Conservation (phyloP, 257 asterid species). For the Knoxia roxburghii region DNA sequence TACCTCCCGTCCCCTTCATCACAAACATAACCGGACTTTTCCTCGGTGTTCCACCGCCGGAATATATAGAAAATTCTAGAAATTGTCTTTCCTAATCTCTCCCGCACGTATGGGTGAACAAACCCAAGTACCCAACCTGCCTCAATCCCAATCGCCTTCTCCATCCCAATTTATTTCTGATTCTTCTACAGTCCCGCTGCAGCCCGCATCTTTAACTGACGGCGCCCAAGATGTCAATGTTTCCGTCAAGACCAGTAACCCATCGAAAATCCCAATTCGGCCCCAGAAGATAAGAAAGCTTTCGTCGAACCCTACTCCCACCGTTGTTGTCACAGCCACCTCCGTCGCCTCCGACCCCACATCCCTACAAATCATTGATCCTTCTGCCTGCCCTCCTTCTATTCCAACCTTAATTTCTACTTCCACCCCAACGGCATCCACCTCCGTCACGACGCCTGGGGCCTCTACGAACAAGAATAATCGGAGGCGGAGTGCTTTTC, state of each 20-base stretch:
- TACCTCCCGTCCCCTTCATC: neutral
- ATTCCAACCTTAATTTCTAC: conserved; percentile 15
- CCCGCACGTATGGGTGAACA: conserved; percentile 61
- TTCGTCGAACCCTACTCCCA: conserved; percentile 29
- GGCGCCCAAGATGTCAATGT: conserved; percentile 18
- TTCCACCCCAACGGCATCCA: conserved; percentile 18
- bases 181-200: conserved; percentile 29
- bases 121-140: conserved; percentile 30
- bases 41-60: neutral
- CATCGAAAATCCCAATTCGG: conserved; percentile 92
- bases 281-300: conserved; percentile 89
- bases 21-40: neutral
- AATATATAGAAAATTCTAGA: neutral
- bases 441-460: conserved; percentile 13
- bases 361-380: conserved; percentile 18
- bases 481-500: conserved; percentile 55
- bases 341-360: conserved; percentile 11
- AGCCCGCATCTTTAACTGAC: conserved; percentile 22
- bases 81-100: neutral
- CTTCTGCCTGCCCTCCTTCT: conserved; percentile 27
- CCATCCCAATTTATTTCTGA: conserved; percentile 31
- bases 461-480: conserved; percentile 28
- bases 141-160: conserved; percentile 30
- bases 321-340: conserved; percentile 15
- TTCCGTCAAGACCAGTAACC: conserved; percentile 43